Evolutionary conservation across 2,329 filamentous ascomycete species (phyloP).

Genomic region (Lithohypha guttulata): DNA sequence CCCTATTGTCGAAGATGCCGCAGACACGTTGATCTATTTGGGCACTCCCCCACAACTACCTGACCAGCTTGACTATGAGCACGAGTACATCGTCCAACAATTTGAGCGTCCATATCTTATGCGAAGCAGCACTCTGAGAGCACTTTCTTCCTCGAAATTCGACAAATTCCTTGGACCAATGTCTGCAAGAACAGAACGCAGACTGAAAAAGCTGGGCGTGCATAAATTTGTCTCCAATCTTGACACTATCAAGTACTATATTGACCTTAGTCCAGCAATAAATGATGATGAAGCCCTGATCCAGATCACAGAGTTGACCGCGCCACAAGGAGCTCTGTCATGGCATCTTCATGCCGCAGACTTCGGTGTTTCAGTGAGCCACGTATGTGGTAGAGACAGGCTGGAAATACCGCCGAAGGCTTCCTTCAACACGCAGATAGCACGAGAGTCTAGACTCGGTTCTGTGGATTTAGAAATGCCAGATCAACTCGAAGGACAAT

Average conservation of each 20-base stretch:
- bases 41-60: slow-evolving; percentile 24
- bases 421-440: no score
- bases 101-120: slow-evolving; percentile 25
- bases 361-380: slow-evolving; percentile 29
- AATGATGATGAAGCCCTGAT: slow-evolving; percentile 55
- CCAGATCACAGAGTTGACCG: slow-evolving; percentile 47
- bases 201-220: slow-evolving; percentile 10
- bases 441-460: no score
- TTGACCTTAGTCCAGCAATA: slow-evolving; percentile 53
- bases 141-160: slow-evolving; percentile 25
- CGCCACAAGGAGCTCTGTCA: slow-evolving; percentile 44
- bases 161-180: slow-evolving; percentile 24
- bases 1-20: slow-evolving; percentile 18
- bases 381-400: slow-evolving; percentile 41
- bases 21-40: slow-evolving; percentile 31
- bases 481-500: no score
- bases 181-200: slow-evolving; percentile 19
- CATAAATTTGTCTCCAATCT: slow-evolving; percentile 10
- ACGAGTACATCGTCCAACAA: slow-evolving; percentile 17
- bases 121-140: slow-evolving; percentile 26
- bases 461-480: no score
- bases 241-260: slow-evolving; percentile 44
- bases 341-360: slow-evolving; percentile 38
- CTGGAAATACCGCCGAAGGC: not conserved
- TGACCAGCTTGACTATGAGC: slow-evolving; percentile 13